Conservation (phyloP, 345 rosid species). For the Moricandia moricandioides region DNA sequence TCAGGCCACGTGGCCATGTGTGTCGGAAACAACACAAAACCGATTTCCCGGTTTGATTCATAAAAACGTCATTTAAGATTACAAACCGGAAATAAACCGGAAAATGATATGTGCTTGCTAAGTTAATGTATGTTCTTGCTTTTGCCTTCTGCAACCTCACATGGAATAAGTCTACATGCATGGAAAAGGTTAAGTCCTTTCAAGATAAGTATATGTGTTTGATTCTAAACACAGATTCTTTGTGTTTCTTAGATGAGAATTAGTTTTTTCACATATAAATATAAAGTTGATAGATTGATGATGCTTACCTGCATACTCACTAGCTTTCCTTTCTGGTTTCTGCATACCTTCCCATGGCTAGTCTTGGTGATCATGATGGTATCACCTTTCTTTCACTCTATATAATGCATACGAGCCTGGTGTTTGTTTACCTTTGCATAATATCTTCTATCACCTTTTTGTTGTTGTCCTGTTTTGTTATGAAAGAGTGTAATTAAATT, state of each 20-base stretch:
- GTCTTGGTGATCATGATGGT: slow-evolving; percentile 34
- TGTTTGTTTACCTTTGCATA: not conserved
- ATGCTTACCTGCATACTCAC: slow-evolving; percentile 9
- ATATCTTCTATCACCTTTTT: not conserved
- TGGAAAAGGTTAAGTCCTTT: not conserved
- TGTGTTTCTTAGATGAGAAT: no score
- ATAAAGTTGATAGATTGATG: not conserved
- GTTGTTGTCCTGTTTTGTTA: not conserved
- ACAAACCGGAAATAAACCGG: not conserved
- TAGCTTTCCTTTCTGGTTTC: slow-evolving; percentile 7
- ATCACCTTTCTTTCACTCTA: slow-evolving; percentile 2
- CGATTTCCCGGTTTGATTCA: not conserved
- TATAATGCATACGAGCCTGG: not conserved
- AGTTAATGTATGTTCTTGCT: slow-evolving; percentile 28
- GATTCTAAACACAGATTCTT: not conserved
- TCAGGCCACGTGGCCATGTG: slow-evolving; percentile 11
- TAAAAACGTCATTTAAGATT: not conserved
- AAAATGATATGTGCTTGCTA: no score
- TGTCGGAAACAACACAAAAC: not conserved
- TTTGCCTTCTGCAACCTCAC: slow-evolving; percentile 31
- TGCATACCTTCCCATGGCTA: slow-evolving; percentile 31
- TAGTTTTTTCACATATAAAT: slow-evolving; percentile 14
- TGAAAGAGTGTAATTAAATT: not conserved
- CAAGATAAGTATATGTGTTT: slow-evolving; percentile 34
- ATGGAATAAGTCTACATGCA: slow-evolving; percentile 5